Conservation (phyloP, 129 eudicot genomes). For the Artemisia tridentata region DNA sequence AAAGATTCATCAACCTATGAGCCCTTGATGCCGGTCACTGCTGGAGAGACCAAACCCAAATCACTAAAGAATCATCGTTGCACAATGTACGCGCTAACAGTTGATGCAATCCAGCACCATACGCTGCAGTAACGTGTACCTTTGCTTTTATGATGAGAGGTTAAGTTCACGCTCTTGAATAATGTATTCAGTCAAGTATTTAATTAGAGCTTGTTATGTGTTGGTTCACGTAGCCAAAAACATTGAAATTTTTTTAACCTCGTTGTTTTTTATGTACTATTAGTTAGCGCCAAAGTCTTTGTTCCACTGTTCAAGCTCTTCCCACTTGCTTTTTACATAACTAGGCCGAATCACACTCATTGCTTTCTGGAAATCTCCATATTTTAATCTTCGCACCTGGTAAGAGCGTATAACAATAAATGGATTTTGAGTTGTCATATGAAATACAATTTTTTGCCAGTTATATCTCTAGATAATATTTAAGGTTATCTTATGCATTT, state of each 20-base stretch:
- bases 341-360: constrained; percentile 93
- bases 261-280: background rate
- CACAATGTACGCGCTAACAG: no score
- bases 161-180: no score
- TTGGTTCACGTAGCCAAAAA: constrained; percentile 16
- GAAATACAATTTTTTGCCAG: background rate
- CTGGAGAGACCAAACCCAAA: no score
- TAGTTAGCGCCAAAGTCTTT: constrained; percentile 81
- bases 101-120: no score
- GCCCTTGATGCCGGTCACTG: no score
- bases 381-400: constrained; percentile 69
- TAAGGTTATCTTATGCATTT: background rate
- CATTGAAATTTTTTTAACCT: background rate
- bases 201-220: background rate
- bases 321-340: constrained; percentile 81
- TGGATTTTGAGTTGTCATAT: background rate
- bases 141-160: no score
- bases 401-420: background rate
- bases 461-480: background rate
- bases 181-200: background rate
- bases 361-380: constrained; percentile 80
- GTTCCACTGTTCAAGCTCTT: constrained; percentile 94
- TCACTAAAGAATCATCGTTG: no score
- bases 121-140: no score
- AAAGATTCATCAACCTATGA: no score